Evolutionary conservation across 2,329 filamentous ascomycete species (phyloP).

Genomic region (Ceratocystis papillata): DNA sequence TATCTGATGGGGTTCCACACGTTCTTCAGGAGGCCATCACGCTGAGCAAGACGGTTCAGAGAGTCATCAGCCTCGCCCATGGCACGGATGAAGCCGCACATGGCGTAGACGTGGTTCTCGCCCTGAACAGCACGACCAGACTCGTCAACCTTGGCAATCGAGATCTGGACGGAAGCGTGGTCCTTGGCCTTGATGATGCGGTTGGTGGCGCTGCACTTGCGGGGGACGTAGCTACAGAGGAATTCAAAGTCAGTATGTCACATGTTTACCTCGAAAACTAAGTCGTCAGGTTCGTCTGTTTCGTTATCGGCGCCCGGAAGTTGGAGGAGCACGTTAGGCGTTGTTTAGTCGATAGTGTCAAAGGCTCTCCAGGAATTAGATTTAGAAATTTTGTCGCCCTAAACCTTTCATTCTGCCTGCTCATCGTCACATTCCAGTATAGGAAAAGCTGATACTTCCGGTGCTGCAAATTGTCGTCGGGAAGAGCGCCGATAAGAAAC

Average conservation of each 20-base stretch:
- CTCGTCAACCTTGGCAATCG: constrained; percentile 96
- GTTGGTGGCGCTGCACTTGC: constrained; percentile 98
- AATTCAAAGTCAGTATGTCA: constrained; percentile 17
- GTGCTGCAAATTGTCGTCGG: neutral
- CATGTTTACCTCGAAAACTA: neutral
- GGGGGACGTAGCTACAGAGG: constrained; percentile 72
- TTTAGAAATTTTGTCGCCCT: neutral
- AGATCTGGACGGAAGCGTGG: constrained; percentile 96
- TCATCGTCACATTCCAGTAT: neutral
- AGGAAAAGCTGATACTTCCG: neutral
- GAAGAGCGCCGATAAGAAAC: constrained; percentile 12
- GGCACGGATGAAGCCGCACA: constrained; percentile 93
- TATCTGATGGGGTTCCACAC: constrained; percentile 77
- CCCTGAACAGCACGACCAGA: constrained; percentile 86
- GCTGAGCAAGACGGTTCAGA: constrained; percentile 89
- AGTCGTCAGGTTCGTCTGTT: neutral
- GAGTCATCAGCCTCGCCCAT: constrained; percentile 97
- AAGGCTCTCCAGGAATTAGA: neutral
- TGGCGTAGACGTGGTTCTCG: constrained; percentile 95
- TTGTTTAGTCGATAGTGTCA: neutral
- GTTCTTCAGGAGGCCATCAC: constrained; percentile 91
- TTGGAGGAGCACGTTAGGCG: neutral
- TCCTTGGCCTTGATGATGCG: constrained; percentile 99
- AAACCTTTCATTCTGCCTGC: neutral
- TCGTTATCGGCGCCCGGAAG: neutral